Conservation (phyloP, 2,329 filamentous ascomycete genomes). For the Aspergillus jensenii region DNA sequence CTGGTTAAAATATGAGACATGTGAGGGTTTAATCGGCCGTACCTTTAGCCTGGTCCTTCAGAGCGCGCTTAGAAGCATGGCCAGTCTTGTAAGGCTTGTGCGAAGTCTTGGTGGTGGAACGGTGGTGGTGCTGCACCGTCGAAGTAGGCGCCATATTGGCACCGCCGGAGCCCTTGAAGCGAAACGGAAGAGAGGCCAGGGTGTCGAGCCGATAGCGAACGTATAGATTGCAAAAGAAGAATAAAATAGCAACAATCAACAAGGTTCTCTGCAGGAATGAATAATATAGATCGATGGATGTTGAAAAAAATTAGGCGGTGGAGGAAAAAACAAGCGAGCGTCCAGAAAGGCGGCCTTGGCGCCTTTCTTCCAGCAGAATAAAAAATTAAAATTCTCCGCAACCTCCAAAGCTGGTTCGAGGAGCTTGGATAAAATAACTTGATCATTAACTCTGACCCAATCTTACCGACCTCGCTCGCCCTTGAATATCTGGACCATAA, state of each 20-base stretch:
- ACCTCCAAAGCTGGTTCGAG: neutral
- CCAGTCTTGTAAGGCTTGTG: slow-evolving; percentile 93
- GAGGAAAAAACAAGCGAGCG: slow-evolving; percentile 24
- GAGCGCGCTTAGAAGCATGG: slow-evolving; percentile 81
- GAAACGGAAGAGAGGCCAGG: slow-evolving; percentile 67
- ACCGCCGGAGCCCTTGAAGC: slow-evolving; percentile 71
- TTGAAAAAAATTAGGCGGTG: slow-evolving; percentile 36
- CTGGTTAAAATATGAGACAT: neutral
- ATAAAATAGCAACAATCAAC: slow-evolving; percentile 10
- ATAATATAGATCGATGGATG: slow-evolving; percentile 17
- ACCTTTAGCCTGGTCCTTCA: slow-evolving; percentile 87
- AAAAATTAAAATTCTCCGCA: slow-evolving; percentile 11
- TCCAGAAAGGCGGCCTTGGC: slow-evolving; percentile 14
- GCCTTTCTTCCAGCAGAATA: slow-evolving; percentile 17
- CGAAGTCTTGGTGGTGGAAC: slow-evolving; percentile 83
- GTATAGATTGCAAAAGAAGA: slow-evolving; percentile 10
- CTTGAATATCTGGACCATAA: neutral
- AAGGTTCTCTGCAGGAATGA: slow-evolving; percentile 1
- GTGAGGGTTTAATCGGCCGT: slow-evolving; percentile 11
- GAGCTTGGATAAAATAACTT: neutral
- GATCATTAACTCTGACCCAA: neutral
- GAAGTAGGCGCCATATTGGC: slow-evolving; percentile 72
- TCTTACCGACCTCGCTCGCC: no score
- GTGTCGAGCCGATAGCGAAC: slow-evolving; percentile 14
- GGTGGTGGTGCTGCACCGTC: slow-evolving; percentile 73